These are phyloP conservation scores for Thalassiosira hispida DNA, from an alignment of 352 stramenopile species.

Conservation along the genomic window DNA sequence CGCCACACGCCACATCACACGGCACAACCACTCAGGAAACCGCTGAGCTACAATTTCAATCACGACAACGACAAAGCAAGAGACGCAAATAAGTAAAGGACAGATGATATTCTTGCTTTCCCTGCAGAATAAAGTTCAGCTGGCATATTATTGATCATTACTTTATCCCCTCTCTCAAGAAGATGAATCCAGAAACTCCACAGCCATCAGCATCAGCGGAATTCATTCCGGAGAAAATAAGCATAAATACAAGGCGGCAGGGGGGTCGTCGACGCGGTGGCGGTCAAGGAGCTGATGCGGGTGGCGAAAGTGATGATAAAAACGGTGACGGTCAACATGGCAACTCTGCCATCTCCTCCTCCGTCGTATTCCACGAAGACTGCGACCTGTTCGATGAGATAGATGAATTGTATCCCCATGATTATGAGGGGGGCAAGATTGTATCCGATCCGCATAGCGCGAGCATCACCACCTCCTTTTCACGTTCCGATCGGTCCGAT, in stretches of 20 bases:
- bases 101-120: too few species aligned
- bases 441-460: constrained; percentile 7
- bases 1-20: too few species aligned
- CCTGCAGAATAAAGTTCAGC: too few species aligned
- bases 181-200: neutral
- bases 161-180: too few species aligned
- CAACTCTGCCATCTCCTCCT: constrained; percentile 14
- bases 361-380: constrained; percentile 41
- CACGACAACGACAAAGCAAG: too few species aligned
- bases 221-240: constrained; percentile 27
- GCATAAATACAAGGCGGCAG: neutral
- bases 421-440: constrained; percentile 38
- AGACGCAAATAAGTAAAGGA: too few species aligned
- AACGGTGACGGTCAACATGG: too few species aligned
- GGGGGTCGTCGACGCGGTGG: neutral
- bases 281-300: too few species aligned
- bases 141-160: too few species aligned
- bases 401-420: constrained; percentile 37
- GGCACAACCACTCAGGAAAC: too few species aligned
- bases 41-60: too few species aligned
- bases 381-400: constrained; percentile 39
- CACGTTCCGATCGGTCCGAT: neutral
- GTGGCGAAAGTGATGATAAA: neutral
- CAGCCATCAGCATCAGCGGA: neutral
- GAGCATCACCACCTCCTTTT: neutral